Conservation (phyloP, 2,329 filamentous ascomycete species). For the Penicillium thymicola region DNA sequence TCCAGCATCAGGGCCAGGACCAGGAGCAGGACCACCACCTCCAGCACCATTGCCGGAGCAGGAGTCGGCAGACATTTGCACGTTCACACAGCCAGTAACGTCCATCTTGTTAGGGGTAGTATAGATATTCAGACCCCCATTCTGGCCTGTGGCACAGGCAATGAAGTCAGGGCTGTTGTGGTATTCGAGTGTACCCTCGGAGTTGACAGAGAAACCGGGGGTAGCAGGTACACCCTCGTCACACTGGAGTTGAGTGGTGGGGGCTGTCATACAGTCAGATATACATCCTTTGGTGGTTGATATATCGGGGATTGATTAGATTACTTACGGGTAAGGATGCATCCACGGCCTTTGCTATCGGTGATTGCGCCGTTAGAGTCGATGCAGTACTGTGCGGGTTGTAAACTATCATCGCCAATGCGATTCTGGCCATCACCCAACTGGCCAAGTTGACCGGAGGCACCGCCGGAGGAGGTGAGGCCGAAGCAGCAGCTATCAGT, state of each 20-base stretch:
- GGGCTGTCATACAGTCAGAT: conserved; percentile 35
- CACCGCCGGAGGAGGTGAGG: conserved; percentile 49
- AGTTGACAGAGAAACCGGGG: conserved; percentile 56
- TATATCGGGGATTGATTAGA: neutral
- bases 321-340: conserved; percentile 59
- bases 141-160: conserved; percentile 55
- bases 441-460: conserved; percentile 57
- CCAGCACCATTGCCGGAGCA: conserved; percentile 29
- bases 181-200: conserved; percentile 53
- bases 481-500: conserved; percentile 51
- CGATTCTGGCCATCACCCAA: conserved; percentile 61
- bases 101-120: conserved; percentile 30
- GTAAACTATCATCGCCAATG: conserved; percentile 49
- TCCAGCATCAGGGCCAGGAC: neutral
- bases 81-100: conserved; percentile 34
- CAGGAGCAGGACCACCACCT: neutral
- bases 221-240: conserved; percentile 53
- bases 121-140: conserved; percentile 43
- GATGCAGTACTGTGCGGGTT: conserved; percentile 54
- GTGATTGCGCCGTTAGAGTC: conserved; percentile 52
- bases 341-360: conserved; percentile 57
- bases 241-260: conserved; percentile 61
- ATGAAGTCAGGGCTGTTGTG: conserved; percentile 55
- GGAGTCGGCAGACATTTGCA: conserved; percentile 36
- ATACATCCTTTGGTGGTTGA: conserved; percentile 7